Evolutionary conservation across 2,329 filamentous ascomycete genomes (phyloP).

Genomic region (Colletotrichum sansevieriae): DNA sequence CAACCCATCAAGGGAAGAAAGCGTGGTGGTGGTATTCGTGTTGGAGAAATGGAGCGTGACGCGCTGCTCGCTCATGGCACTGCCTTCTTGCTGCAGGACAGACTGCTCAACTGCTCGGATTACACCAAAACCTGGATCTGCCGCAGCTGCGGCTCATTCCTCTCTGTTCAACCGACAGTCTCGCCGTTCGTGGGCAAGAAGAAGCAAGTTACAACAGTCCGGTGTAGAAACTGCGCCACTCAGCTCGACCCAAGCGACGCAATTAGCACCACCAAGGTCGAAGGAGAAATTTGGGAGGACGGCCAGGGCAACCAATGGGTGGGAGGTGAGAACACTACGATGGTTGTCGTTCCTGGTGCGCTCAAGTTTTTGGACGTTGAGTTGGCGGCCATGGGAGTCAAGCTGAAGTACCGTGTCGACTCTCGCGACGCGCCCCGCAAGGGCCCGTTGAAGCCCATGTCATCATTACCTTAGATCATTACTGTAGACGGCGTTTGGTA

Average conservation of each 20-base stretch:
- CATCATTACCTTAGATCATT: conserved; percentile 41
- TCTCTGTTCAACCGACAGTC: conserved; percentile 86
- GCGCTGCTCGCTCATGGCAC: conserved; percentile 94
- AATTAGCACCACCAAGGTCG: conserved; percentile 66
- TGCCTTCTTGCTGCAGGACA: conserved; percentile 93
- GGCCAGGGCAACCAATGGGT: conserved; percentile 85
- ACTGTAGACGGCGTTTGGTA: conserved; percentile 39
- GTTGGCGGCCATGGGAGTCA: conserved; percentile 94
- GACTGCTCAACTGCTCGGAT: conserved; percentile 96
- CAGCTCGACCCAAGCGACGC: conserved; percentile 70
- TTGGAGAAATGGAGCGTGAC: conserved; percentile 99
- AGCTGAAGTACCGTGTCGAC: conserved; percentile 83
- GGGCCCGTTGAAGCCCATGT: conserved; percentile 60
- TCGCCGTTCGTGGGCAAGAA: conserved; percentile 74
- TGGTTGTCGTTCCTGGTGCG: conserved; percentile 93
- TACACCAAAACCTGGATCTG: conserved; percentile 93
- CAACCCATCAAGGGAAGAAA: conserved; percentile 98
- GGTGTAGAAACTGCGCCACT: conserved; percentile 83
- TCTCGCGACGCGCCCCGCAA: conserved; percentile 74
- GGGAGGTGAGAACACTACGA: conserved; percentile 90
- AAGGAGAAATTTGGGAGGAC: conserved; percentile 92
- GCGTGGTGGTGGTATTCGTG: conserved; percentile 97
- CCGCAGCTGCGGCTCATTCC: conserved; percentile 88
- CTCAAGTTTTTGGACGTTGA: conserved; percentile 95
- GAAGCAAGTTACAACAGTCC: conserved; percentile 76